These are phyloP conservation scores for Sugiyamaella pinicola DNA, from an alignment of 1,139 yeast species.

Conservation along the genomic window DNA sequence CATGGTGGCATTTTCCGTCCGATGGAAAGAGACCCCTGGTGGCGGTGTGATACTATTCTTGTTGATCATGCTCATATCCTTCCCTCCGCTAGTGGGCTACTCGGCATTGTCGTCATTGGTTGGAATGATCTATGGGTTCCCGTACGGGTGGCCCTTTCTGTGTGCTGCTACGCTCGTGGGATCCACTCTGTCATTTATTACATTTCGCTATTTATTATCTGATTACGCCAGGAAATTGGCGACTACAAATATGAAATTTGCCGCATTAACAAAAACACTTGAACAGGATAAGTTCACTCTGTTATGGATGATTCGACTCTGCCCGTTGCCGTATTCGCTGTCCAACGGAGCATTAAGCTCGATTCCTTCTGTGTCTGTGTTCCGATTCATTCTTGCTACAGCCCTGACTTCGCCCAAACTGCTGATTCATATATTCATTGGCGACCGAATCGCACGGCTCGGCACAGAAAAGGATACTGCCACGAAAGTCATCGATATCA, in stretches of 20 bases:
- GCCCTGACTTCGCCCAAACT: conserved; percentile 78
- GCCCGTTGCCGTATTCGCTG: conserved; percentile 91
- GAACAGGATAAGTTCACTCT: conserved; percentile 67
- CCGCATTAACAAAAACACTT: conserved; percentile 74
- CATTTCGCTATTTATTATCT: conserved; percentile 63
- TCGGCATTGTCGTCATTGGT: conserved; percentile 65
- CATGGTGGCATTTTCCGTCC: conserved; percentile 51
- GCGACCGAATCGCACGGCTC: conserved; percentile 69
- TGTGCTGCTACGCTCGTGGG: conserved; percentile 73
- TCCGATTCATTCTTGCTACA: conserved; percentile 71
- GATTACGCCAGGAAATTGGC: conserved; percentile 60
- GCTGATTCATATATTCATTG: conserved; percentile 75
- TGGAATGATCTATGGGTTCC: conserved; percentile 85
- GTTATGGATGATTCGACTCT: conserved; percentile 70
- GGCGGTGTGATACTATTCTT: conserved; percentile 60
- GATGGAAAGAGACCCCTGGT: conserved; percentile 48
- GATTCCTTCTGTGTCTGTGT: conserved; percentile 67
- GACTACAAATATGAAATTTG: conserved; percentile 59
- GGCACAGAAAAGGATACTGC: conserved; percentile 57
- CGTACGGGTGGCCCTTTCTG: conserved; percentile 75
- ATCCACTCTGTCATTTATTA: conserved; percentile 67
- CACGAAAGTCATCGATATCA: conserved; percentile 60
- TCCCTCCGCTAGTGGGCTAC: conserved; percentile 91
- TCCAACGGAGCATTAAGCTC: conserved; percentile 92
- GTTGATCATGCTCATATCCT: conserved; percentile 55